Evolutionary conservation across 805 yeast genomes (phyloP), one percentile per base, ranked within the genome.

Genomic region (Wickerhamomyces mucosus): DNA sequence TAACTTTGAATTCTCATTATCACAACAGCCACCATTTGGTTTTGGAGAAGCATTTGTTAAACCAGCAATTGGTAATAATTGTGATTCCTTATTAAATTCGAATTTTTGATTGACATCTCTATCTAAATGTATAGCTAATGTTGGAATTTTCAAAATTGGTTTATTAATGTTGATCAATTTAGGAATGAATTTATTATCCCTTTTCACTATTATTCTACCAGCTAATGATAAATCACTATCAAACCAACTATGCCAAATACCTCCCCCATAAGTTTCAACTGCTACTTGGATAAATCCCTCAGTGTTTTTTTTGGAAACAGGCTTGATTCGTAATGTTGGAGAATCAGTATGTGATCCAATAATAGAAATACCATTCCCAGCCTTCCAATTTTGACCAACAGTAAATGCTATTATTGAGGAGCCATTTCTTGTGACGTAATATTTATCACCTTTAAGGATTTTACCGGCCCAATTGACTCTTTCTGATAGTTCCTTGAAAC

Each of bases 291-390:
- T 67, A 48, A 75, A 89, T 1, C 94, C 94, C 45, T 82, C 88
- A 13, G 65, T 60, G 9, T 61, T 55, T 43, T 71, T 72, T 49
- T 77, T 75, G 16, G 95, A 81, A 19, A 80, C 64, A 10, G 98
- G 98, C 59, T 89, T 92, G 43, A 89, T 72, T 51, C 94, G 70
- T 42, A 89, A 64, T 20, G 84, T 75, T 9, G 97, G 97, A 5
- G 95, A 82, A 55, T 89, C 98, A 0, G 96, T 88, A 56, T 89
- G 98, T 2, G 96, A 95, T 13, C 97, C 98, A 21, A 88, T 80
- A 32, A 92, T 77, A 5, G 96, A 74, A 39, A 86, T 65, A 8
- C 95, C 89, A 40, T 78, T 75, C 9, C 95, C 95, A 4, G 81
- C 76, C 3, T 36, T 47, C 75, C 81, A 83, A 29, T 72, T 50